A percentile compares a stretch with the other conserved stretches of the same genome.
These are phyloP conservation scores for Camelina hispida DNA, from an alignment of 345 rosid genomes.

Conservation along the genomic window DNA sequence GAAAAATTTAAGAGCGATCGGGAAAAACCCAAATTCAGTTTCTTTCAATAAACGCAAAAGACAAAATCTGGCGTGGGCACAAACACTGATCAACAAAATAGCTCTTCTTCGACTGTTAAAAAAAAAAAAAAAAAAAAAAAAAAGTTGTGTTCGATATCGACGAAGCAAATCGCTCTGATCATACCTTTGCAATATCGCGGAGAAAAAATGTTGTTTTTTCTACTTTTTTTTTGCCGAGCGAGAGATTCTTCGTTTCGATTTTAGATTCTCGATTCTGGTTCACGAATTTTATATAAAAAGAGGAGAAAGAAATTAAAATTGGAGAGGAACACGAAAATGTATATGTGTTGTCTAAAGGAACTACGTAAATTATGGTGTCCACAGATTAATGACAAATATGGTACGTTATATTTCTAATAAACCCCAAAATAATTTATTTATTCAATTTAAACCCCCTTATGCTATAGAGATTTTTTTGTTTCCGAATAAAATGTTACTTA, in stretches of 20 bases:
- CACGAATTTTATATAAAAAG: constrained; percentile 33
- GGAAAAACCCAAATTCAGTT: neutral
- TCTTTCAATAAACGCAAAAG: constrained; percentile 4
- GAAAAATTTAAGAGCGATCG: neutral
- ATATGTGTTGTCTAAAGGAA: constrained; percentile 28
- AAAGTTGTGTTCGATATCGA: too few relatives aligned
- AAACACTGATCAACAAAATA: neutral
- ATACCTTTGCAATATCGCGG: constrained; percentile 29
- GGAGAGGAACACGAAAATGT: constrained; percentile 33
- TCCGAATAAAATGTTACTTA: too few relatives aligned
- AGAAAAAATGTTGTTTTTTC: constrained; percentile 2
- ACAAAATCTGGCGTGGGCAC: neutral
- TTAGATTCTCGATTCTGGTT: constrained; percentile 20
- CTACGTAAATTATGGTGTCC: constrained; percentile 56
- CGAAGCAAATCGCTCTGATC: neutral
- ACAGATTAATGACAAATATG: constrained; percentile 45
- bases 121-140: too few relatives aligned
- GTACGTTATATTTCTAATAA: neutral
- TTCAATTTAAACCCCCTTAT: neutral
- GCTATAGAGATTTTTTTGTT: too few relatives aligned
- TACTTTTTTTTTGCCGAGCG: neutral
- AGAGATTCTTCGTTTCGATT: constrained; percentile 37
- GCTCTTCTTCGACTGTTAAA: neutral
- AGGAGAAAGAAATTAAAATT: neutral
- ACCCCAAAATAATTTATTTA: neutral